Percentiles rank a stretch among this genome's conserved stretches.
Conservation (phyloP, 208 protist species). For the Wallacemonas sp. region DNA sequence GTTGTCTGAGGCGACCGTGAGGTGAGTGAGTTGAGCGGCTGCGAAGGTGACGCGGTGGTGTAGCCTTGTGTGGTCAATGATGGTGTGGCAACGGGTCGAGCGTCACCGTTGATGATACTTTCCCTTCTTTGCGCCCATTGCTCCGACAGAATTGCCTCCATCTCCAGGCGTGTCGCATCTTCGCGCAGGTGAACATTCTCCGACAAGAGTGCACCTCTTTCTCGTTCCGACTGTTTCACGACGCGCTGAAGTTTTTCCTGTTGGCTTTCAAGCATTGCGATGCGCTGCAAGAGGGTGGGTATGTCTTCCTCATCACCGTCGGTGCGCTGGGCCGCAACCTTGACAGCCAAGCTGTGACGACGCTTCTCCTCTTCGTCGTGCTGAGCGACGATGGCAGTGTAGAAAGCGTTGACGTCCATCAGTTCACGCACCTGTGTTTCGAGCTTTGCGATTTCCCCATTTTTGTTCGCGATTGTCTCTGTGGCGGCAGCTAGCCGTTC, state of each 20-base stretch:
- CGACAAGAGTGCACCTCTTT: conserved; percentile 24
- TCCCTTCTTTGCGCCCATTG: conserved; percentile 1
- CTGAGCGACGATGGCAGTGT: conserved; percentile 73
- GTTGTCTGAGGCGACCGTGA: not conserved
- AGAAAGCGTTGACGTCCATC: conserved; percentile 78
- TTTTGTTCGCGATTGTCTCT: conserved; percentile 32
- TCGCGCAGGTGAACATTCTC: conserved; percentile 40
- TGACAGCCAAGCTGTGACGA: not conserved
- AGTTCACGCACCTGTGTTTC: conserved; percentile 70
- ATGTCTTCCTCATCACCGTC: conserved; percentile 22
- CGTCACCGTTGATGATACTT: not conserved
- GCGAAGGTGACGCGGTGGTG: not conserved
- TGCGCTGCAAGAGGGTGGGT: conserved; percentile 26
- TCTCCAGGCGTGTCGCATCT: conserved; percentile 38
- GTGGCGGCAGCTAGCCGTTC: conserved; percentile 16
- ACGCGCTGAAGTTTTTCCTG: conserved; percentile 41
- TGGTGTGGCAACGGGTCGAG: not conserved
- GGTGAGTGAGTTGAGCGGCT: not conserved
- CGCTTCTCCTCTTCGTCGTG: conserved; percentile 61
- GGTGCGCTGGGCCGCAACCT: conserved; percentile 9
- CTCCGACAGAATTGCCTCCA: conserved; percentile 30
- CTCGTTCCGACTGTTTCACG: conserved; percentile 24
- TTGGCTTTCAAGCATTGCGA: conserved; percentile 28
- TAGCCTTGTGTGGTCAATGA: not conserved
- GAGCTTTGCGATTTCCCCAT: conserved; percentile 53